Evolutionary conservation across 164 flowering plant species (phyloP).

Genomic region (Piper betle): DNA sequence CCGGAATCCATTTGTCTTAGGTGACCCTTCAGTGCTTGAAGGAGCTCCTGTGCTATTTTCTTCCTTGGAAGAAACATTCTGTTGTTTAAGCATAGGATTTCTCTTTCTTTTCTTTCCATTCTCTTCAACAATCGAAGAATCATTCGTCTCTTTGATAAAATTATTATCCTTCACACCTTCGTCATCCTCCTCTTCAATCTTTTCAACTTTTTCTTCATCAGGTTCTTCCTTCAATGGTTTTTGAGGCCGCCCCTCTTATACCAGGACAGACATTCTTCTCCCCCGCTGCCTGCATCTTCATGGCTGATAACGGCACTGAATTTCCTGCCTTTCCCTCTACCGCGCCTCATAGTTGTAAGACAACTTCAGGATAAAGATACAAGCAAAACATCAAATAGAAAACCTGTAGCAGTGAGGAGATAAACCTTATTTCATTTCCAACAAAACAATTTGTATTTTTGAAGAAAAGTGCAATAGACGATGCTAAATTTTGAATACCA

Average conservation of each 20-base stretch:
- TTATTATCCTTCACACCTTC: slow-evolving; percentile 17
- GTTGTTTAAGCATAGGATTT: slow-evolving; percentile 31
- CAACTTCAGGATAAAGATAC: slow-evolving; percentile 6
- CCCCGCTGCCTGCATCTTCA: slow-evolving; percentile 65
- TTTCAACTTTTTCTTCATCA: slow-evolving; percentile 46
- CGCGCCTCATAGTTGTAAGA: slow-evolving; percentile 48
- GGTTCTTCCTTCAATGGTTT: slow-evolving; percentile 51
- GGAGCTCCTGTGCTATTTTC: slow-evolving; percentile 38
- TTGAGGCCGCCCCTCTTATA: slow-evolving; percentile 67
- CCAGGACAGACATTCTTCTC: slow-evolving; percentile 55
- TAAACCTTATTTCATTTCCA: not conserved
- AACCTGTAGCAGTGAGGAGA: slow-evolving; percentile 14
- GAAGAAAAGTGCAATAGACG: not conserved
- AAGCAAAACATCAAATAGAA: slow-evolving; percentile 8
- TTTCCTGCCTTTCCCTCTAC: slow-evolving; percentile 75
- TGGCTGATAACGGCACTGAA: slow-evolving; percentile 22
- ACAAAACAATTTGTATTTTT: no score
- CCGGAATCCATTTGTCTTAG: slow-evolving; percentile 48
- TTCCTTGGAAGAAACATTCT: slow-evolving; percentile 27
- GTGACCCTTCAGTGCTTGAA: slow-evolving; percentile 24
- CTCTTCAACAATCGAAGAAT: slow-evolving; percentile 15
- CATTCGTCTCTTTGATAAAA: slow-evolving; percentile 23
- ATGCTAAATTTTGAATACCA: not conserved
- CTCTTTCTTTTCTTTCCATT: slow-evolving; percentile 53
- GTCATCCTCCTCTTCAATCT: slow-evolving; percentile 31